Evolutionary conservation across 2,329 filamentous ascomycete species (phyloP), one percentile per base, ranked within the genome.

Genomic region (Mycocentrospora acerina): DNA sequence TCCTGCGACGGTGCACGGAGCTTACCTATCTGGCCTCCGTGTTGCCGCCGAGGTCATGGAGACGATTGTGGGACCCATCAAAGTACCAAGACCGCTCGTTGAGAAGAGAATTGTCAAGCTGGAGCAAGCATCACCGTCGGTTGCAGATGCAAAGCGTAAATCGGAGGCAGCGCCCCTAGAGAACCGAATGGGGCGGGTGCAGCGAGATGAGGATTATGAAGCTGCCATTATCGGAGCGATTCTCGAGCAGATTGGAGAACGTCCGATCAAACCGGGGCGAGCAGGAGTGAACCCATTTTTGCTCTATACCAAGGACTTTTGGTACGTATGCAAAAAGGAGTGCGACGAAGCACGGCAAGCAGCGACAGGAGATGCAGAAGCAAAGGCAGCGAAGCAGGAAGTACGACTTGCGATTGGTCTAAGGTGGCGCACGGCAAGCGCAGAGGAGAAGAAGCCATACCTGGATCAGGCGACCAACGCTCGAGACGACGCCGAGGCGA

Each of bases 1-100:
- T 62, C 93, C 94, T 10, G 93, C 94, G 22, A 98, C 93, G 2
- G 93, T 98, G 1, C 93, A 98, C 54, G 93, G 93, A 5, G 94
- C 93, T 7, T 98, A 97, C 61, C 74, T 98, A 4, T 96, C 93
- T 2, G 94, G 93, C 3, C 75, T 98, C 5, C 84, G 93, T 33
- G 93, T 86, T 3, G 93, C 93, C 9, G 85, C 87, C 3, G 90
- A 97, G 59, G 80, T 98, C 2, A 74, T 95, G 25, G 84, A 91
- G 37, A 74, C 81, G 3, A 79, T 96, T 63, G 74, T 93, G 22
- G 93, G 93, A 1, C 84, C 89, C 1, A 89, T 98, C 42, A 72
- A 84, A 29, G 73, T 95, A 9, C 86, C 60, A 3, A 55, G 86
- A 1, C 90, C 90, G 1, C 76, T 98, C 3, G 80, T 97, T 13